phyloP scores from a whole-genome alignment of 257 asterid species.

The Solanum pennellii region DNA sequence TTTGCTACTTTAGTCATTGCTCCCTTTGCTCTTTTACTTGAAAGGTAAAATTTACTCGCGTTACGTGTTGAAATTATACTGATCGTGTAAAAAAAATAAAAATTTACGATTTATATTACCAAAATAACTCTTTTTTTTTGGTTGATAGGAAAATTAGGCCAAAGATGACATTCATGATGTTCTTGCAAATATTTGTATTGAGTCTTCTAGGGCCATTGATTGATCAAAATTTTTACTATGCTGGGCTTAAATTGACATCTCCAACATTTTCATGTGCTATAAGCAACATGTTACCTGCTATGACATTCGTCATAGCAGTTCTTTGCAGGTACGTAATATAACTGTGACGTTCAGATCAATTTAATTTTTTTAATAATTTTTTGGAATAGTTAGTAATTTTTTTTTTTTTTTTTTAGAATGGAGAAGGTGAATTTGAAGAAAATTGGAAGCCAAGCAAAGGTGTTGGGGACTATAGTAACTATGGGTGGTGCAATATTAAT shows the following conservation, averaged over 20 bases:
- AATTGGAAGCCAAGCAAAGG: slow-evolving; percentile 64
- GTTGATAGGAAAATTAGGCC: slow-evolving; percentile 75
- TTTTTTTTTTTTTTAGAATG: slow-evolving; percentile 28
- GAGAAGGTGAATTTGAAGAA: slow-evolving; percentile 60
- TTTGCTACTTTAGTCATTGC: slow-evolving; percentile 92
- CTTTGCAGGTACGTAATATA: slow-evolving; percentile 38
- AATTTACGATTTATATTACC: not conserved
- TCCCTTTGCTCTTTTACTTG: slow-evolving; percentile 79
- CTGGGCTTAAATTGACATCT: slow-evolving; percentile 81
- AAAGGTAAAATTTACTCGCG: slow-evolving; percentile 28
- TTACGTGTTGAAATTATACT: not conserved
- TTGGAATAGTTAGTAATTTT: not conserved
- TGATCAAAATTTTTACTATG: slow-evolving; percentile 89
- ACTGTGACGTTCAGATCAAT: not conserved
- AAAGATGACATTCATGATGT: slow-evolving; percentile 65
- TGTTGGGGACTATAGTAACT: slow-evolving; percentile 58
- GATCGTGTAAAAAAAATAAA: not conserved
- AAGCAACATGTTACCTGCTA: slow-evolving; percentile 92
- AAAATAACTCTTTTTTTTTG: not conserved
- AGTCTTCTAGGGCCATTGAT: slow-evolving; percentile 98
- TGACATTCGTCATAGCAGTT: slow-evolving; percentile 78
- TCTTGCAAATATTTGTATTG: slow-evolving; percentile 75
- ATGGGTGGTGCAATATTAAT: slow-evolving; percentile 77
- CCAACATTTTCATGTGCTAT: slow-evolving; percentile 86
- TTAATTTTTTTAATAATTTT: not conserved